phyloP scores from a whole-genome alignment of 2,329 filamentous ascomycete genomes.

The Ophiocordyceps robertsii region DNA sequence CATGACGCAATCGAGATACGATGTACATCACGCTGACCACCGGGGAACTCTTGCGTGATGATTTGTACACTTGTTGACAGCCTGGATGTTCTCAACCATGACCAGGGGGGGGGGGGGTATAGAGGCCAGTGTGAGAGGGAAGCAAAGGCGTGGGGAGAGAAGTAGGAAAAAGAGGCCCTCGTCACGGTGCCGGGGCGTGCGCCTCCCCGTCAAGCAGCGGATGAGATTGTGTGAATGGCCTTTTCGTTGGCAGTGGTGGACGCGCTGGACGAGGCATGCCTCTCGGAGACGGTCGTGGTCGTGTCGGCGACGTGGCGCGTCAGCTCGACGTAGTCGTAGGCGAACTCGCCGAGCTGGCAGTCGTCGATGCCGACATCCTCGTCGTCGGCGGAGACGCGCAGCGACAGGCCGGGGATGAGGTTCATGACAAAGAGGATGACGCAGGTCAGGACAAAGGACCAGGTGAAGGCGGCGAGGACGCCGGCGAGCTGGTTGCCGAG shows the following conservation, averaged over 20 bases:
- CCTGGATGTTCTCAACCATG: too few species aligned
- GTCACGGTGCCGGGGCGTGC: not conserved
- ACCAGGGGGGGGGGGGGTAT: too few species aligned
- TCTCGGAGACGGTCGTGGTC: slow-evolving; percentile 6
- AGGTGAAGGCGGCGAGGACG: slow-evolving; percentile 48
- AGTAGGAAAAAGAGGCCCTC: too few species aligned
- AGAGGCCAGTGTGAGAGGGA: too few species aligned
- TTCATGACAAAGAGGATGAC: slow-evolving; percentile 60
- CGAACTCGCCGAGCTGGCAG: slow-evolving; percentile 68
- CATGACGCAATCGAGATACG: too few species aligned
- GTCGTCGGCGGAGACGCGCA: slow-evolving; percentile 52
- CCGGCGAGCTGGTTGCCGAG: slow-evolving; percentile 60
- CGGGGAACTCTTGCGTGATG: too few species aligned
- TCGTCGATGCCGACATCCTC: slow-evolving; percentile 61
- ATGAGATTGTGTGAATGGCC: slow-evolving; percentile 1
- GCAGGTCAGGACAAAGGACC: slow-evolving; percentile 54
- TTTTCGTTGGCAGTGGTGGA: slow-evolving; percentile 17
- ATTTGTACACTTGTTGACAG: too few species aligned
- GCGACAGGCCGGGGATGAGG: slow-evolving; percentile 54
- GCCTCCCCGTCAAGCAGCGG: too few species aligned
- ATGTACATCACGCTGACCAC: too few species aligned
- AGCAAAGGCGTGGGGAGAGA: too few species aligned
- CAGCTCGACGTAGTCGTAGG: slow-evolving; percentile 70
- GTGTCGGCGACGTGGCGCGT: slow-evolving; percentile 44
- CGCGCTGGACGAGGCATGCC: slow-evolving; percentile 8